Evolutionary conservation across 2,329 filamentous ascomycete genomes (phyloP).

Genomic region (Ophiostoma piceae): DNA sequence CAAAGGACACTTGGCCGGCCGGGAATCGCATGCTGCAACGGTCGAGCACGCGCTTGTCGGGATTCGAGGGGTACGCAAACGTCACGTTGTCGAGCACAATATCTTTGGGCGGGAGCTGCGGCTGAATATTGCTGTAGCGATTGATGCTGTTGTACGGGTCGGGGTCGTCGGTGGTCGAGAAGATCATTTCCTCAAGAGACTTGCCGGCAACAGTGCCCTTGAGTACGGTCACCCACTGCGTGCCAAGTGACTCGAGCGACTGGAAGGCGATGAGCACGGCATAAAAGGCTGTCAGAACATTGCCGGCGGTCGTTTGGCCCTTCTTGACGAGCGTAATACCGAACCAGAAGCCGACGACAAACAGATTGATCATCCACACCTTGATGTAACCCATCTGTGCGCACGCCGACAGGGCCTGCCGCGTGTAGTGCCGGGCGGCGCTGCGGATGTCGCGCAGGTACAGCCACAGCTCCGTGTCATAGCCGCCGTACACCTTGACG

Average conservation of each 20-base stretch:
- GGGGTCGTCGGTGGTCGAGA: not conserved
- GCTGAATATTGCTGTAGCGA: conserved; percentile 22
- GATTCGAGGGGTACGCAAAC: conserved; percentile 74
- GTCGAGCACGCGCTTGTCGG: conserved; percentile 53
- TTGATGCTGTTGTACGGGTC: conserved; percentile 8
- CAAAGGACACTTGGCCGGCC: conserved; percentile 66
- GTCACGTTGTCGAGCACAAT: conserved; percentile 66
- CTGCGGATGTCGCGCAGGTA: conserved; percentile 47
- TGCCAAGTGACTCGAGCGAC: conserved; percentile 66
- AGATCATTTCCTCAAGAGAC: conserved; percentile 42
- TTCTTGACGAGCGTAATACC: conserved; percentile 63
- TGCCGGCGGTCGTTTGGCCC: conserved; percentile 54
- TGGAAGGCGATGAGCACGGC: conserved; percentile 71
- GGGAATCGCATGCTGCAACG: conserved; percentile 64
- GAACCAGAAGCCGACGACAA: conserved; percentile 88
- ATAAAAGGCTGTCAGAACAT: conserved; percentile 81
- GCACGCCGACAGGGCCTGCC: conserved; percentile 50
- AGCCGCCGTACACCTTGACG: conserved; percentile 80
- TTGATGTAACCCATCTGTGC: conserved; percentile 67
- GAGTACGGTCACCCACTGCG: conserved; percentile 69
- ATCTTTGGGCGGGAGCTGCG: conserved; percentile 53
- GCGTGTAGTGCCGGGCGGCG: conserved; percentile 48
- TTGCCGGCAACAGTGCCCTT: conserved; percentile 73
- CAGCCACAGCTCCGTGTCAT: conserved; percentile 61
- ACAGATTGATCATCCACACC: conserved; percentile 70